Percentiles rank a stretch among this genome's conserved stretches.
These are phyloP conservation scores for Candida taoyuanica DNA, from an alignment of 805 yeast species.

Conservation along the genomic window DNA sequence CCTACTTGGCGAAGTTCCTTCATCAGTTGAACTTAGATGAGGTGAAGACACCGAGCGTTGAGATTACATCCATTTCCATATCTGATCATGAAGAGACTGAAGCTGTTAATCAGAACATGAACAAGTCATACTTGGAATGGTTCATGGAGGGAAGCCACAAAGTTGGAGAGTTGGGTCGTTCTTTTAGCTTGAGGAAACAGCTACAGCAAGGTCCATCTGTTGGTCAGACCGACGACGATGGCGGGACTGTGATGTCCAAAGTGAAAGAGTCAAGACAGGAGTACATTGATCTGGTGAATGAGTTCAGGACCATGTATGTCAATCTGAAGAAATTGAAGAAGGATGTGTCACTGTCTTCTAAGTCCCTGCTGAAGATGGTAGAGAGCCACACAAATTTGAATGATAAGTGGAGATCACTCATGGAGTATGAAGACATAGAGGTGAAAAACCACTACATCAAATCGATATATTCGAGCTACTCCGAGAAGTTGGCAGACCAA, in stretches of 20 bases:
- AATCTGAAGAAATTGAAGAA: constrained; percentile 21
- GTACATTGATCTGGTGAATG: constrained; percentile 7
- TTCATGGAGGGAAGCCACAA: background rate
- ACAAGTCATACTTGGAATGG: background rate
- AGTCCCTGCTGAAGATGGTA: constrained; percentile 11
- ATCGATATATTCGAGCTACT: constrained; percentile 28
- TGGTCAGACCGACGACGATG: too few relatives aligned
- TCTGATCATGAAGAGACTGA: background rate
- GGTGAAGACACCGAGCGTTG: background rate
- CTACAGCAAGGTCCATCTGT: too few relatives aligned
- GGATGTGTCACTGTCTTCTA: constrained; percentile 13
- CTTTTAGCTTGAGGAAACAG: background rate
- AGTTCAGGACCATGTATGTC: constrained; percentile 7
- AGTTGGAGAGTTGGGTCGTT: too few relatives aligned
- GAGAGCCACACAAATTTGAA: constrained; percentile 18
- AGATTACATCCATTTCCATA: background rate
- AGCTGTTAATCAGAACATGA: background rate
- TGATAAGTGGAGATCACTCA: constrained; percentile 27
- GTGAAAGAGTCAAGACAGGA: constrained; percentile 4
- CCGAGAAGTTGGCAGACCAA: constrained; percentile 25
- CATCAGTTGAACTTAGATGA: constrained; percentile 7
- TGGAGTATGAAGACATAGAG: constrained; percentile 24
- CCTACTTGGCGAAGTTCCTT: constrained; percentile 15
- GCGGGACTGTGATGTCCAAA: background rate
- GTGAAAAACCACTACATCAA: constrained; percentile 20